phyloP scores from a whole-genome alignment of 139 green algal species.

The Nannochloris sp. region DNA sequence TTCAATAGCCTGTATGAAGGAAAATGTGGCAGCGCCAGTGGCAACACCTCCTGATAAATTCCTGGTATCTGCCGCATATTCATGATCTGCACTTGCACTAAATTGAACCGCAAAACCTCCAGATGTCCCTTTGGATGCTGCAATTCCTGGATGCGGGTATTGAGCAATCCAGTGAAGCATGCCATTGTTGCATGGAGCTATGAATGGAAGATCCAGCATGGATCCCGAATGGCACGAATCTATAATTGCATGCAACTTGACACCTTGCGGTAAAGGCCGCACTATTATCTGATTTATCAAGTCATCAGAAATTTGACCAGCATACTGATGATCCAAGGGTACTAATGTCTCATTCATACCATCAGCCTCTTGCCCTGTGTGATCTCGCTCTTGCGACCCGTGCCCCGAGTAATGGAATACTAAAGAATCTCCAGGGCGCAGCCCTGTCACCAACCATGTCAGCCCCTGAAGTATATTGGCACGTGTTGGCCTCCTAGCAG shows the following conservation, averaged over 20 bases:
- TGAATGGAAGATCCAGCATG: constrained; percentile 62
- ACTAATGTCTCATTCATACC: constrained; percentile 66
- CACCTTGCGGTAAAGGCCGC: constrained; percentile 38
- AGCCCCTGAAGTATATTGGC: constrained; percentile 30
- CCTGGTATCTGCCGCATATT: constrained; percentile 46
- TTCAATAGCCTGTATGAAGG: constrained; percentile 65
- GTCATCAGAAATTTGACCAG: constrained; percentile 48
- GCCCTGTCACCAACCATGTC: constrained; percentile 22
- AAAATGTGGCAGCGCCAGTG: constrained; percentile 70
- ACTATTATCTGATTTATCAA: constrained; percentile 54
- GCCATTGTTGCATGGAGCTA: constrained; percentile 31
- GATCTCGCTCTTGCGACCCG: constrained; percentile 56
- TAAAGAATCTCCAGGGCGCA: constrained; percentile 52
- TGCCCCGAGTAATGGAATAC: constrained; percentile 78
- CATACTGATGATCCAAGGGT: constrained; percentile 29
- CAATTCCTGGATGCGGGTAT: constrained; percentile 8
- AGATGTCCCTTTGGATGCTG: constrained; percentile 36
- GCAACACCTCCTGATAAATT: constrained; percentile 34
- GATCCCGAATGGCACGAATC: constrained; percentile 68
- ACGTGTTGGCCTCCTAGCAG: constrained; percentile 19
- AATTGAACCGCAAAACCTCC: constrained; percentile 65
- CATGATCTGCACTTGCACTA: constrained; percentile 51
- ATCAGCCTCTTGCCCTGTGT: constrained; percentile 60
- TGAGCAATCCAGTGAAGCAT: constrained; percentile 45
- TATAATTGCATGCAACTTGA: constrained; percentile 65